phyloP scores from a whole-genome alignment of 352 stramenopile species.

The Globisporangium irregulare region DNA sequence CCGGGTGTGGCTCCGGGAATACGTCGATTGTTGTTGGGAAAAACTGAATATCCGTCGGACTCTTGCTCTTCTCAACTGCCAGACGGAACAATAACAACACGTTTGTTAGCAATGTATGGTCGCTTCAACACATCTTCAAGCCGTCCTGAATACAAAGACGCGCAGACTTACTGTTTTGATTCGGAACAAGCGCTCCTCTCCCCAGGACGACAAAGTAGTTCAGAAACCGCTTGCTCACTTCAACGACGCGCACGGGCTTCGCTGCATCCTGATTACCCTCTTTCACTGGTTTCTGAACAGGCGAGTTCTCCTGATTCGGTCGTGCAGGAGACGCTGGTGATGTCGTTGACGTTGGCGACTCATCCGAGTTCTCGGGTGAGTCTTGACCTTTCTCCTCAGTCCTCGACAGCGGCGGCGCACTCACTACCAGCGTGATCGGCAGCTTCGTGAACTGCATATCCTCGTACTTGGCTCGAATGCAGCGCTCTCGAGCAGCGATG shows the following conservation, averaged over 20 bases:
- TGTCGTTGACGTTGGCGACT: constrained; percentile 20
- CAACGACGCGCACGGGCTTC: constrained; percentile 55
- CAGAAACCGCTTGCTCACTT: constrained; percentile 77
- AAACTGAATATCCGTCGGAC: constrained; percentile 70
- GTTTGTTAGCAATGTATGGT: neutral
- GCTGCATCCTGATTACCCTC: constrained; percentile 29
- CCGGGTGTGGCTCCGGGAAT: constrained; percentile 58
- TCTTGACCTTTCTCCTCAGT: constrained; percentile 53
- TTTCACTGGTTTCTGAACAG: constrained; percentile 19
- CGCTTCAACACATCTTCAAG: neutral
- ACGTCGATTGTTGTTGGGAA: constrained; percentile 57
- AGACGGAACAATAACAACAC: neutral
- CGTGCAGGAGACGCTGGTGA: constrained; percentile 9
- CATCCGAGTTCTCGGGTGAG: constrained; percentile 45
- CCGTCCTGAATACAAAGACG: neutral
- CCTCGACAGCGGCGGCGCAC: neutral
- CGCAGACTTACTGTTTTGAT: constrained; percentile 57
- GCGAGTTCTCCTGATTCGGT: constrained; percentile 34
- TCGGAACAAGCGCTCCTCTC: constrained; percentile 46
- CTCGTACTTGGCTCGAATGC: constrained; percentile 71
- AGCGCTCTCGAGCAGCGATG: constrained; percentile 37
- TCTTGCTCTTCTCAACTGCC: constrained; percentile 69
- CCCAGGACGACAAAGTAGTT: constrained; percentile 85
- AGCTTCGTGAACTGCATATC: constrained; percentile 58
- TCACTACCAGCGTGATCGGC: constrained; percentile 16